phyloP scores from a whole-genome alignment of 768 basidiomycete genomes.

The Thelephora ganbajun region DNA sequence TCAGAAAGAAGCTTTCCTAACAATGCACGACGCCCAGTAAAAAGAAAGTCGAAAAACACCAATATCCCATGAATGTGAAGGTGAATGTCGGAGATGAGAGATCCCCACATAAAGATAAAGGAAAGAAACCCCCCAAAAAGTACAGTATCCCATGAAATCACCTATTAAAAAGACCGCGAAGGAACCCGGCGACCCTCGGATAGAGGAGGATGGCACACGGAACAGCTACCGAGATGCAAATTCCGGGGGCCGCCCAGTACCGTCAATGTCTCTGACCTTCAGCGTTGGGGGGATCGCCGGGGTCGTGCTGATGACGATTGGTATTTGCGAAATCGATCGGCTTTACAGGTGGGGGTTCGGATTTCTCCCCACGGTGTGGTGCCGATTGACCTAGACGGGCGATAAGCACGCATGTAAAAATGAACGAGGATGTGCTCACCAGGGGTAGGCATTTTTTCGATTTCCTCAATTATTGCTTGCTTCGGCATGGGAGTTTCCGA shows the following conservation, averaged over 20 bases:
- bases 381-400: too few relatives aligned
- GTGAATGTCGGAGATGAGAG: constrained; percentile 6
- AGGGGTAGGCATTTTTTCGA: too few relatives aligned
- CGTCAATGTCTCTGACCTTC: constrained; percentile 21
- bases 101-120: constrained; percentile 18
- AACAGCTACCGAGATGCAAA: constrained; percentile 26
- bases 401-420: too few relatives aligned
- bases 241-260: constrained; percentile 35
- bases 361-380: too few relatives aligned
- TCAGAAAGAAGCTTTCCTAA: not conserved
- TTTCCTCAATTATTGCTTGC: too few relatives aligned
- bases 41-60: too few relatives aligned
- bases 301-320: constrained; percentile 1
- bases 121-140: constrained; percentile 14
- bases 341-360: too few relatives aligned
- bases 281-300: constrained; percentile 1
- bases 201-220: constrained; percentile 26
- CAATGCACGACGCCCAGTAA: constrained; percentile 2
- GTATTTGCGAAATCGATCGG: too few relatives aligned
- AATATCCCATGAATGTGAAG: constrained; percentile 8
- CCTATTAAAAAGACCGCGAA: constrained; percentile 24
- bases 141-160: constrained; percentile 1
- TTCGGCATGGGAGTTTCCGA: too few relatives aligned
- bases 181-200: constrained; percentile 35
- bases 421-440: too few relatives aligned